Evolutionary conservation across 169 alveolate species (phyloP).

Genomic region (Eimeria sp.): DNA sequence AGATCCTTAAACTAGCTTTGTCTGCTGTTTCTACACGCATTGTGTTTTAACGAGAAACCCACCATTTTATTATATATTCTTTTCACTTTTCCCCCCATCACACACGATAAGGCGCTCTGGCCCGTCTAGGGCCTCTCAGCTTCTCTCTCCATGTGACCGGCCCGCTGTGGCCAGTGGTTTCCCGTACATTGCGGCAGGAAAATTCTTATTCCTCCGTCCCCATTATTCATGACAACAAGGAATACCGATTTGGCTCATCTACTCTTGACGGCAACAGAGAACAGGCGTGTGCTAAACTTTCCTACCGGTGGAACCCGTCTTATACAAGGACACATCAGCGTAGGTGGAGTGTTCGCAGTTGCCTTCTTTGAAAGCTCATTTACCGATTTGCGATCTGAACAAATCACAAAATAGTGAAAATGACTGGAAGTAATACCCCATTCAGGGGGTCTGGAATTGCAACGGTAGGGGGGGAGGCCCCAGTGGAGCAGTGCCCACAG

Average conservation of each 20-base stretch:
- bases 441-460: constrained; percentile 77
- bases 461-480: constrained; percentile 89
- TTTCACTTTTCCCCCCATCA: background rate
- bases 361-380: background rate
- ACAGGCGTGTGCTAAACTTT: background rate
- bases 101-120: background rate
- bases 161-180: constrained; percentile 60
- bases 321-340: background rate
- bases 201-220: background rate
- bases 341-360: background rate
- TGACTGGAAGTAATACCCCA: background rate
- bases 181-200: background rate
- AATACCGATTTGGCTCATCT: background rate
- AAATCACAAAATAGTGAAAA: background rate
- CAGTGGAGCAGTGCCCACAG: constrained; percentile 89
- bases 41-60: background rate
- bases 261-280: background rate
- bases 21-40: constrained; percentile 7
- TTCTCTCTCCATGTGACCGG: background rate
- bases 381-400: background rate
- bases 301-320: background rate
- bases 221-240: background rate
- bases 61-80: background rate
- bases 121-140: background rate
- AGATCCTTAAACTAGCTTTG: background rate